phyloP scores from a whole-genome alignment of 371 early-diverging fungal genomes.

The Nematocida major region DNA sequence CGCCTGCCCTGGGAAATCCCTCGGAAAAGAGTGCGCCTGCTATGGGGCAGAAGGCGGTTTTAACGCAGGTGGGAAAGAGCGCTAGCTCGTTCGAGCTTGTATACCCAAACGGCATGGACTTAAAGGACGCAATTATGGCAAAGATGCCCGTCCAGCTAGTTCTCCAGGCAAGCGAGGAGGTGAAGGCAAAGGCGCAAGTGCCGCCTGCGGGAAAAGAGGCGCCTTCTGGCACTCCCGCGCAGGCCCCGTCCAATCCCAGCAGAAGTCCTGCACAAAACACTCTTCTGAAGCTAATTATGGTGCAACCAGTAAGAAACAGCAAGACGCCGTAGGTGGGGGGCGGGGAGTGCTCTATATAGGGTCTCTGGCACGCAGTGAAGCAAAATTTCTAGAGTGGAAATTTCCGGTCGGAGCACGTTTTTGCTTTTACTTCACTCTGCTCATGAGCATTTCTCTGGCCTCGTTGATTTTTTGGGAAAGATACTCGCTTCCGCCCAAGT shows the following conservation, averaged over 20 bases:
- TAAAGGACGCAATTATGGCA: background rate
- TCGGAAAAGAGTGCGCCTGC: background rate
- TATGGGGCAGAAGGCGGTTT: background rate
- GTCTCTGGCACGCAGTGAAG: too few species aligned
- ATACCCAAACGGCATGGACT: background rate
- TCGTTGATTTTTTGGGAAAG: constrained; percentile 45
- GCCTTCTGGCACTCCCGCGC: too few species aligned
- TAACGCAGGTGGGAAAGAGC: background rate
- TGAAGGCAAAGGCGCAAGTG: background rate
- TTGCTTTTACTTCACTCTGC: background rate
- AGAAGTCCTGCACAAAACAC: background rate
- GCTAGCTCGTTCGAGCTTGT: background rate
- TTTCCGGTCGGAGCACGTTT: background rate
- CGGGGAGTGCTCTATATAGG: too few species aligned
- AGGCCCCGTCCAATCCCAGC: too few species aligned
- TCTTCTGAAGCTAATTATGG: constrained; percentile 11
- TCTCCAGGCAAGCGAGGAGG: background rate
- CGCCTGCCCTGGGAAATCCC: too few species aligned
- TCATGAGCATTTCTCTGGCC: constrained; percentile 29
- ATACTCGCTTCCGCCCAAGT: constrained; percentile 31
- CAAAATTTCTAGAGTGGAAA: too few species aligned
- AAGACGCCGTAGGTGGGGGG: too few species aligned
- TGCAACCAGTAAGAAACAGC: background rate
- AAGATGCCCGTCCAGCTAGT: background rate
- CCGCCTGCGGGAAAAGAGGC: background rate